Conservation (phyloP, 2,329 filamentous ascomycete species). For the Bipolaris sorokiniana region DNA sequence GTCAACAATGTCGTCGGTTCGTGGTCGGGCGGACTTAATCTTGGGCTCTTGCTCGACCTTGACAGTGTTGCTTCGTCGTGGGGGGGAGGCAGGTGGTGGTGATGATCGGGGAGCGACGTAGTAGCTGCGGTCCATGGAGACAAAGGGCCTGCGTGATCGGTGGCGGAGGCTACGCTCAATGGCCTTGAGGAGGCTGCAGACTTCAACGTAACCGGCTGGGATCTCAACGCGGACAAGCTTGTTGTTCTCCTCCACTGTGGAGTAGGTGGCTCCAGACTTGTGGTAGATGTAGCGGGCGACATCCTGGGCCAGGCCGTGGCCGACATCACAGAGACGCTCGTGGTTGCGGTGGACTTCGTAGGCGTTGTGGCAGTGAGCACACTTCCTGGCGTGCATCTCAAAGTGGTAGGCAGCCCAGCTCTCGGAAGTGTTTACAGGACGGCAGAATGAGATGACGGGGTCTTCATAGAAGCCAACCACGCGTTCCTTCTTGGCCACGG, state of each 20-base stretch:
- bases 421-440: slow-evolving; percentile 51
- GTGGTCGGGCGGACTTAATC: slow-evolving; percentile 39
- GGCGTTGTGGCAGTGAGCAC: slow-evolving; percentile 53
- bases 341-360: slow-evolving; percentile 51
- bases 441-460: slow-evolving; percentile 49
- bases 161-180: slow-evolving; percentile 50
- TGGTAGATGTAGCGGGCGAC: slow-evolving; percentile 55
- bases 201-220: slow-evolving; percentile 50
- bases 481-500: slow-evolving; percentile 42
- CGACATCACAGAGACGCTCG: slow-evolving; percentile 52
- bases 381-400: slow-evolving; percentile 55
- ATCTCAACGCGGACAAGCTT: slow-evolving; percentile 55
- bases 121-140: slow-evolving; percentile 54
- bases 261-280: slow-evolving; percentile 43
- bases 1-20: slow-evolving; percentile 47
- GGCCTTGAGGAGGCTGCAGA: slow-evolving; percentile 50
- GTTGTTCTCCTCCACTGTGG: slow-evolving; percentile 45
- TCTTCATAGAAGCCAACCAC: slow-evolving; percentile 46
- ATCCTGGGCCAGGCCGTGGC: slow-evolving; percentile 54
- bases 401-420: slow-evolving; percentile 57
- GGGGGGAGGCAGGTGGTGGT: slow-evolving; percentile 26
- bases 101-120: slow-evolving; percentile 48
- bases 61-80: slow-evolving; percentile 37
- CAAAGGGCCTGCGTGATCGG: slow-evolving; percentile 46
- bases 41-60: slow-evolving; percentile 41